Base-by-base conservation (phyloP, 169 alveolate genomes). In the Neospora caninum region DNA sequence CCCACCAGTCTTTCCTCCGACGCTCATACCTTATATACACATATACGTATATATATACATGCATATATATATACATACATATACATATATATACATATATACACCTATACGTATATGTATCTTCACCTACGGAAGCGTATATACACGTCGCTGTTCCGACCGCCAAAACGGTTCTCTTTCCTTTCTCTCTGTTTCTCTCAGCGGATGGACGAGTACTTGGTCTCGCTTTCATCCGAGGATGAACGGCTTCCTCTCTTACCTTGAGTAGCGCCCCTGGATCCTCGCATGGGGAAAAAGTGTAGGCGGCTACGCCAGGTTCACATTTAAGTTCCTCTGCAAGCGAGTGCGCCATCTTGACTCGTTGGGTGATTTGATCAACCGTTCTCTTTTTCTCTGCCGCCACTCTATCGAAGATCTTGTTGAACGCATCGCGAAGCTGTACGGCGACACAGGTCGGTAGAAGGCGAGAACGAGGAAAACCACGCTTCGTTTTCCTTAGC, bases 261-360 rank as follows among this genome's bases (percentile, higher is more conserved):
- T 78, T 78, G 39, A 78, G 86, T 0, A 78, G 39, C 41, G 86
- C 39, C 86, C 31, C 86, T 38, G 86, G 86, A n/a, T 78, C 86
- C 20, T 78, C 86, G 42, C 86, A 78, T 10, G 39, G 7, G 27
- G 86, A 43, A 38, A 29, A 20, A 4, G 49, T n/a, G 86, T 78
- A 78, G 41, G 42, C 39, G 43, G 86, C 20, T 4, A 78, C 86
- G 10, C 45, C 45, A 2, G 41, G 49, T 10, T 13, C 86, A 29
- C 86, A 38, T 22, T 78, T 78, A 4, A 78, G 45, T 38, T 78
- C 86, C 31, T 2, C 39, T 43, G 86, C 86, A 78, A 78, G 2
- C 4, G 86, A 7, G 18, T 6, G 45, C 10, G 86, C 86, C 45
- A 20, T 4, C 45, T 78, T 78, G n/a, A n/a, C 86, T n/a, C 42